phyloP scores from a whole-genome alignment of 805 yeast species.

The Yarrowia keelungensis region DNA sequence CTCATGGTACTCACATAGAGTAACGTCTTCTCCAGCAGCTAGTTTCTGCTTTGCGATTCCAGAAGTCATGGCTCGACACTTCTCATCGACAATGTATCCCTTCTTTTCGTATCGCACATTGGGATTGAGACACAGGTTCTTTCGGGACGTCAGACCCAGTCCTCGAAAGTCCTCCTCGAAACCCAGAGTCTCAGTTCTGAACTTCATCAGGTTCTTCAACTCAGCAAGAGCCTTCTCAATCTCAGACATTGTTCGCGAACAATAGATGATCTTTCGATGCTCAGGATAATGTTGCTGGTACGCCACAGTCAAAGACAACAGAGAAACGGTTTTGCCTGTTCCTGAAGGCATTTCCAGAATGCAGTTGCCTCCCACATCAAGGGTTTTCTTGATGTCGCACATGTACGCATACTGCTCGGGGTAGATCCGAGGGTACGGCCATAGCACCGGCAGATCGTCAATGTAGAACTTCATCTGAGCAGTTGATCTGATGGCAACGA shows the following conservation, averaged over 20 bases:
- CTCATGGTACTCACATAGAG: constrained; percentile 88
- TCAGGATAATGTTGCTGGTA: constrained; percentile 94
- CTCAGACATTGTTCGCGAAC: constrained; percentile 99
- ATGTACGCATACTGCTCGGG: constrained; percentile 98
- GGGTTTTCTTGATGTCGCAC: constrained; percentile 91
- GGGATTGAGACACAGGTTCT: constrained; percentile 92
- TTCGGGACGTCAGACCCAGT: constrained; percentile 90
- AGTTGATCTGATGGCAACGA: constrained; percentile 49
- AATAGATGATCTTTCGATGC: constrained; percentile 90
- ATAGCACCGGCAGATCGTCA: constrained; percentile 93
- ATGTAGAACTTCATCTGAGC: constrained; percentile 69
- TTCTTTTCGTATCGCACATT: constrained; percentile 84
- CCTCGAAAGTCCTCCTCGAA: constrained; percentile 91
- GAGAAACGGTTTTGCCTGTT: constrained; percentile 95
- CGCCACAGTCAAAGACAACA: constrained; percentile 89
- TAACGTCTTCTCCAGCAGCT: constrained; percentile 64
- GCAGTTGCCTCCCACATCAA: constrained; percentile 97
- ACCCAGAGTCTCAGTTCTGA: constrained; percentile 81
- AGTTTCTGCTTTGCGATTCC: constrained; percentile 79
- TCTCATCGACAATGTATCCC: constrained; percentile 93
- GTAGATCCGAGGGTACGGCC: constrained; percentile 95
- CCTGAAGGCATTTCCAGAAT: constrained; percentile 99
- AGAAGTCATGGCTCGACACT: constrained; percentile 92
- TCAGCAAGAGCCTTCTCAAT: constrained; percentile 97
- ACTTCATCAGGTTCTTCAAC: constrained; percentile 85